Evolutionary conservation across 2,329 filamentous ascomycete genomes (phyloP), one percentile per base, ranked within the genome.

Genomic region (Botrytis deweyae): DNA sequence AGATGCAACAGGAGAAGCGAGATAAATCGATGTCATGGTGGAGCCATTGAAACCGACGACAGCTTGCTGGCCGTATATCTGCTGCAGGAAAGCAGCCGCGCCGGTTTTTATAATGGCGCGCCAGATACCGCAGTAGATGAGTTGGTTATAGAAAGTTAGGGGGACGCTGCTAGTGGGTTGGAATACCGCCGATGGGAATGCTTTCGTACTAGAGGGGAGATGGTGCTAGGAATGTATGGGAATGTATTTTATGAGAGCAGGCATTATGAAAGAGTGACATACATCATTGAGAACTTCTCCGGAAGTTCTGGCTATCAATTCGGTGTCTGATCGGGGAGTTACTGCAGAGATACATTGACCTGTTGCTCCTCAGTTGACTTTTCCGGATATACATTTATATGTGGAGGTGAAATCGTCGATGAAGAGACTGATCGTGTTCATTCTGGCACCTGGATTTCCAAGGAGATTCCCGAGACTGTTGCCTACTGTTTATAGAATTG

Each of bases 241-340:
- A 4, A 40, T 22, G 9, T 25, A 40, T 25, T 5, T 3, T 16
- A 8, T 7, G 20, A 62, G 6, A 3, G 59, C 20, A 38, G 36
- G 7, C 25, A 36, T 2, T 38, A 38, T 62, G 18, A 14, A 20
- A 20, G 12, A 36, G 33, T 1, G 10, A 25, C 33, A 33, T 38
- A 62, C 59, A 62, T 62, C 59, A 38, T 36, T 62, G 38, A 62
- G 59, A 25, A 62, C 59, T 62, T 62, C 59, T n/a, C 59, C 59
- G 20, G 33, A 36, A 16, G 20, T n/a, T 62, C 36, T 62, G 25
- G 3, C 36, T 16, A 40, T 22, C 12, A 62, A 8, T 22, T n/a
- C 36, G 12, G 33, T 14, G 22, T 40, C 12, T 40, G 33, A 22
- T 14, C 36, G 58, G 2, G 29, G 29, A 22, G 20, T 22, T 9